Conservation (phyloP, 2,329 filamentous ascomycete genomes). For the Clarireedia homoeocarpa region DNA sequence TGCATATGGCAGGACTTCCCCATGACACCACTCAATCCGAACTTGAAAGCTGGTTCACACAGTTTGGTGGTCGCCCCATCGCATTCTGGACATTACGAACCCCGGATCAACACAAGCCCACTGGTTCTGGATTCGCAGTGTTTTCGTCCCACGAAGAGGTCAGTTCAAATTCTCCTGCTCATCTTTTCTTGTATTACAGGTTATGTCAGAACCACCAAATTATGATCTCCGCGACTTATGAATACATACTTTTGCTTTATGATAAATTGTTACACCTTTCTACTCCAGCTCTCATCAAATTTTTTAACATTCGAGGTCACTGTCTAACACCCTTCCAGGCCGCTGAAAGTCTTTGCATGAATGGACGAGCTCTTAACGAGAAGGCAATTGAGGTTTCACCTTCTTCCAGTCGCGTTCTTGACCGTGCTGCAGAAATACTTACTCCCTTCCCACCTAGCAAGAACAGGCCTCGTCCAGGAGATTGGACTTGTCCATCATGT, state of each 20-base stretch:
- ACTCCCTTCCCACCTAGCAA: constrained; percentile 98
- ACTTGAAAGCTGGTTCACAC: constrained; percentile 98
- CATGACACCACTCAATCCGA: constrained; percentile 98
- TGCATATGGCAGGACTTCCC: constrained; percentile 94
- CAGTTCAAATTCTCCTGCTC: constrained; percentile 25
- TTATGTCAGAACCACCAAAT: constrained; percentile 23
- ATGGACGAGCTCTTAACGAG: constrained; percentile 93
- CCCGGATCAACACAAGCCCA: constrained; percentile 99
- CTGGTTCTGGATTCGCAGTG: constrained; percentile 93
- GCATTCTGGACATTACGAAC: constrained; percentile 98
- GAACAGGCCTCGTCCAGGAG: constrained; percentile 91
- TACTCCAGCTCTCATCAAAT: constrained; percentile 20
- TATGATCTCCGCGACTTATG: constrained; percentile 21
- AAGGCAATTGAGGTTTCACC: constrained; percentile 98
- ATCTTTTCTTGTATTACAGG: constrained; percentile 24
- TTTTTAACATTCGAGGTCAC: constrained; percentile 27
- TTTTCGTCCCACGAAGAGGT: constrained; percentile 99
- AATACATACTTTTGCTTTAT: constrained; percentile 27
- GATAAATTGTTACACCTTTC: constrained; percentile 21
- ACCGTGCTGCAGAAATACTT: constrained; percentile 90
- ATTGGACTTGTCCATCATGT: constrained; percentile 98
- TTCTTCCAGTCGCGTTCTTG: constrained; percentile 91
- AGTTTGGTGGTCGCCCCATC: constrained; percentile 95
- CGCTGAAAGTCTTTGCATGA: constrained; percentile 98
- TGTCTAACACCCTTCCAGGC: constrained; percentile 51